phyloP scores from a whole-genome alignment of 1,139 yeast genomes.

The Cylindricascospora bacillispora region DNA sequence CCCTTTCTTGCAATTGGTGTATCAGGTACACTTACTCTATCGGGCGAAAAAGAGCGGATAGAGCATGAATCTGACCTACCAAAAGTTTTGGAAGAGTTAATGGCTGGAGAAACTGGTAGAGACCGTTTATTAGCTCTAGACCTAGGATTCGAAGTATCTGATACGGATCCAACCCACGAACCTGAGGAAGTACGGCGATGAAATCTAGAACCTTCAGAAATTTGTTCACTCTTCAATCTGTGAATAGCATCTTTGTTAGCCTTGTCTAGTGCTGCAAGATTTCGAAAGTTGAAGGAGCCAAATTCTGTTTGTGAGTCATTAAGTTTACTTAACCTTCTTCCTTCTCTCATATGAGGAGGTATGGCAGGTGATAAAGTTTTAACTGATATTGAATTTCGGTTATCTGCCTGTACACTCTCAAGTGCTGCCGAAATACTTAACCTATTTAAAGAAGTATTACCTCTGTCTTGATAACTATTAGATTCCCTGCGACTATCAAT shows the following conservation, averaged over 20 bases:
- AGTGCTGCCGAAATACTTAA: constrained; percentile 23
- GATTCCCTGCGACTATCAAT: constrained; percentile 9
- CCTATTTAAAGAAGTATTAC: constrained; percentile 14
- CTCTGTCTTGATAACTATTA: constrained; percentile 15
- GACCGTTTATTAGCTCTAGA: constrained; percentile 1
- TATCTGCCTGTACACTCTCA: constrained; percentile 13
- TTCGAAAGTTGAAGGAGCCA: constrained; percentile 87
- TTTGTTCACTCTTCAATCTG: constrained; percentile 70
- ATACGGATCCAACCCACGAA: constrained; percentile 27
- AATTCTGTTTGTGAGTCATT: constrained; percentile 70
- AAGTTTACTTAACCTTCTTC: constrained; percentile 48
- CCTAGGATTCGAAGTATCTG: constrained; percentile 12
- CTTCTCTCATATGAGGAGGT: constrained; percentile 44
- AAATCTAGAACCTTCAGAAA: constrained; percentile 30
- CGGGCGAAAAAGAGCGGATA: constrained; percentile 19
- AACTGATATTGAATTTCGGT: constrained; percentile 20
- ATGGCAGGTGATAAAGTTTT: constrained; percentile 35
- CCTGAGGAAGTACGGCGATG: constrained; percentile 21
- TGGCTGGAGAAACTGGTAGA: constrained; percentile 2
- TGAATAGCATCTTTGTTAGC: constrained; percentile 91
- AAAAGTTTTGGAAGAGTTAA: constrained; percentile 5
- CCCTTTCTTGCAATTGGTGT: constrained; percentile 11
- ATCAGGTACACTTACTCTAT: constrained; percentile 14
- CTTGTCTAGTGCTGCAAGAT: constrained; percentile 77
- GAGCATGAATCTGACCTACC: constrained; percentile 18